A percentile compares a stretch with the other conserved stretches of the same genome.
Conservation (phyloP, 2,329 filamentous ascomycete species). For the Graphium sp. region DNA sequence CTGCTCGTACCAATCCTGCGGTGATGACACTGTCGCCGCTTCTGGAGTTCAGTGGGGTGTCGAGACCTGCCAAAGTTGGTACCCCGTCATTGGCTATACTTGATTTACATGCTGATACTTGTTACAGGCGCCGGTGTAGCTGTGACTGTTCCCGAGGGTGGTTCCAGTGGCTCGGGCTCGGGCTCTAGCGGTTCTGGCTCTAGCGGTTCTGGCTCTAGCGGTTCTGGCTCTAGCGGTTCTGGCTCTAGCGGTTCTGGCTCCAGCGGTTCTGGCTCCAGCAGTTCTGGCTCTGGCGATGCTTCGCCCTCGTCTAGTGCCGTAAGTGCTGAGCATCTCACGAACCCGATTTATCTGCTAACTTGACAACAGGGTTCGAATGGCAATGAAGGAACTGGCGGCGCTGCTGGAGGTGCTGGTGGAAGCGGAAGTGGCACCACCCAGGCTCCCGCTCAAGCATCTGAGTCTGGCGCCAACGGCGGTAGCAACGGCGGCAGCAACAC, state of each 20-base stretch:
- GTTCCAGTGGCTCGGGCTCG: conserved; percentile 6
- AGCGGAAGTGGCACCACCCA: too few relatives aligned
- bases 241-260: conserved; percentile 3
- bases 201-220: conserved; percentile 3
- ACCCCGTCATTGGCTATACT: not conserved
- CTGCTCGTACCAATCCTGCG: conserved; percentile 28
- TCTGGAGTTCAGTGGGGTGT: conserved; percentile 20
- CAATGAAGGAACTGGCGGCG: not conserved
- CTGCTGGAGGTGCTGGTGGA: not conserved
- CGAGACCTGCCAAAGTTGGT: conserved; percentile 19
- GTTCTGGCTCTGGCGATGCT: conserved; percentile 3
- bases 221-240: conserved; percentile 5
- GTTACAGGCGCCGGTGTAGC: conserved; percentile 14
- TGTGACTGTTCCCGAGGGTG: conserved; percentile 8
- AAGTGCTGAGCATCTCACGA: not conserved
- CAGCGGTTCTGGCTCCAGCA: conserved; percentile 1
- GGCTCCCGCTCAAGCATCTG: too few relatives aligned
- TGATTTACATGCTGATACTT: conserved; percentile 7
- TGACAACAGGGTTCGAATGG: not conserved
- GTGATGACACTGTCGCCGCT: conserved; percentile 13
- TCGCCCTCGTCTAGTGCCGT: too few relatives aligned
- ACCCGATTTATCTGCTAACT: not conserved
- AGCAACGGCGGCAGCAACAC: too few relatives aligned
- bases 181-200: conserved; percentile 2
- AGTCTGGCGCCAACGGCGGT: too few relatives aligned